A percentile compares a stretch with the other conserved stretches of the same genome.
Conservation (phyloP, 1,139 yeast genomes). For the Geotrichum histeridarum region DNA sequence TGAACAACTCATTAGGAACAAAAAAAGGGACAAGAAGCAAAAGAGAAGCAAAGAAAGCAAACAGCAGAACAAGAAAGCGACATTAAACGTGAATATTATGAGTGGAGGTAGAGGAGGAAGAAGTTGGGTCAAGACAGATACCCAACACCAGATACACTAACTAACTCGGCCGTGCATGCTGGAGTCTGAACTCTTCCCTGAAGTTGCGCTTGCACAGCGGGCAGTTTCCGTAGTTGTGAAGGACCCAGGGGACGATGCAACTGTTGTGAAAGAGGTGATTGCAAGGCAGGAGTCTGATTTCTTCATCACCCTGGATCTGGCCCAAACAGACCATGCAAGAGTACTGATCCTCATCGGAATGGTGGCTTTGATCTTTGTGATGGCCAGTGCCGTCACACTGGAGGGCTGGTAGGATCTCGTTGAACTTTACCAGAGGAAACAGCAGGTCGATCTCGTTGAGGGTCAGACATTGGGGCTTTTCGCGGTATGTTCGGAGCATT, state of each 20-base stretch:
- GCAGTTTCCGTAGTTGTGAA: constrained; percentile 10
- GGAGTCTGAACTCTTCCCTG: background rate
- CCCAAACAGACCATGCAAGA: constrained; percentile 1
- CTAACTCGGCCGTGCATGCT: too few species aligned
- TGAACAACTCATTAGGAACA: background rate
- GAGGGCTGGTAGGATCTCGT: background rate
- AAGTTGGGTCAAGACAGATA: background rate
- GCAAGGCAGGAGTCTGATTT: background rate
- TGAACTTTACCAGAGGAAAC: background rate
- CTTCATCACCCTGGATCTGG: background rate
- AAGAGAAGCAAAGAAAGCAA: background rate
- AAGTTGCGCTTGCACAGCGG: constrained; percentile 8
- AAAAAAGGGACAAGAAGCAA: background rate
- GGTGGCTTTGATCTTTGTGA: background rate
- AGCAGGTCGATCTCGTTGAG: constrained; percentile 8
- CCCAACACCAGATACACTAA: too few species aligned
- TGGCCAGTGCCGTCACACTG: background rate
- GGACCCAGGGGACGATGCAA: constrained; percentile 7
- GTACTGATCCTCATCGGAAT: background rate
- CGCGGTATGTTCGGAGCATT: constrained; percentile 4
- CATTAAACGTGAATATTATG: background rate
- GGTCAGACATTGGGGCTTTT: constrained; percentile 10
- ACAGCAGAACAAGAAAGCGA: too few species aligned
- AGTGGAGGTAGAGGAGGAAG: background rate
- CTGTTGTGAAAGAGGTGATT: constrained; percentile 5